phyloP scores from a whole-genome alignment of 1,139 yeast genomes.

The Taiozyma sp. region DNA sequence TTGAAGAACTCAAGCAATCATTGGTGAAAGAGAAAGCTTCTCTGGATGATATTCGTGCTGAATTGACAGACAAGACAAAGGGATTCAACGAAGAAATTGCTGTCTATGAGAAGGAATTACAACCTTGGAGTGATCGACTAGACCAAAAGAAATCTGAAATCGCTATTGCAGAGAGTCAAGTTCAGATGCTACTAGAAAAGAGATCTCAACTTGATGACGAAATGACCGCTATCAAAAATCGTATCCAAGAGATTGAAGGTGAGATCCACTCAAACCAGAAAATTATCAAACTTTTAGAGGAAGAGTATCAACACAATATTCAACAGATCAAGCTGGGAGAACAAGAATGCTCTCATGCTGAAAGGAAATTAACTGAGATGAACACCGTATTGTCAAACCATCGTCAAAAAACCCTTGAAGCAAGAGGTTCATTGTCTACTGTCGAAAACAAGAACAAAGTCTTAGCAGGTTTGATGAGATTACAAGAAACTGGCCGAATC shows the following conservation, averaged over 20 bases:
- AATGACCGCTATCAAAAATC: slow-evolving; percentile 41
- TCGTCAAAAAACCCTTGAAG: slow-evolving; percentile 64
- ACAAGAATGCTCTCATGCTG: slow-evolving; percentile 49
- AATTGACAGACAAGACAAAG: slow-evolving; percentile 70
- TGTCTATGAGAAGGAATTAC: slow-evolving; percentile 56
- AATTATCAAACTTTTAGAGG: slow-evolving; percentile 36
- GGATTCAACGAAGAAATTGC: slow-evolving; percentile 62
- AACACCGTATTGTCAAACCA: slow-evolving; percentile 47
- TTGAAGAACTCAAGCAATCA: slow-evolving; percentile 40
- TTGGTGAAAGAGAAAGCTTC: slow-evolving; percentile 50
- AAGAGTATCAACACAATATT: slow-evolving; percentile 42
- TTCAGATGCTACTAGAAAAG: slow-evolving; percentile 54
- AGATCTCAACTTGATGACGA: slow-evolving; percentile 40
- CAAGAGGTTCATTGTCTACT: slow-evolving; percentile 51
- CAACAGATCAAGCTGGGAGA: slow-evolving; percentile 58
- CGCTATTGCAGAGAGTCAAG: slow-evolving; percentile 59
- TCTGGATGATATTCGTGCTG: slow-evolving; percentile 59
- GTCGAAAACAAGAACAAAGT: slow-evolving; percentile 72
- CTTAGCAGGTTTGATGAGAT: slow-evolving; percentile 58
- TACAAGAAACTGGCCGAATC: slow-evolving; percentile 80
- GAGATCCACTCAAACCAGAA: slow-evolving; percentile 52
- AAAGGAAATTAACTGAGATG: slow-evolving; percentile 44
- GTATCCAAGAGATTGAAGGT: slow-evolving; percentile 43
- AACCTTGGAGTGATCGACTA: slow-evolving; percentile 80
- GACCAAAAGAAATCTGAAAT: slow-evolving; percentile 64